phyloP scores from a whole-genome alignment of 306 rosid species.

The Rosa multiflora region DNA sequence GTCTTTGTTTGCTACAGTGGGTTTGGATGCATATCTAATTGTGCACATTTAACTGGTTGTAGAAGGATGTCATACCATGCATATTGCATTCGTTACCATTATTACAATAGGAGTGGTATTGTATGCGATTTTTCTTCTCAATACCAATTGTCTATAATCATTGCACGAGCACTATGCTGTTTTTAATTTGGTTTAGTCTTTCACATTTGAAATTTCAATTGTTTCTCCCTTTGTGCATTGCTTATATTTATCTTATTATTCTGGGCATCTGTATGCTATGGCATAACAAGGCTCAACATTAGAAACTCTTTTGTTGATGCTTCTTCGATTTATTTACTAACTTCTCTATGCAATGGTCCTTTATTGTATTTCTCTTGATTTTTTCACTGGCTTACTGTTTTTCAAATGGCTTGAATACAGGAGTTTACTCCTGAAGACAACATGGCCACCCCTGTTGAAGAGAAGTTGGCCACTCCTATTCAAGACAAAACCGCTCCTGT shows the following conservation, averaged over 20 bases:
- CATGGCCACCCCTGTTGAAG: conserved; percentile 32
- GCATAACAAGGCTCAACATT: neutral
- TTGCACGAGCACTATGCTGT: neutral
- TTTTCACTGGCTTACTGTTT: neutral
- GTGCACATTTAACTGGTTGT: neutral
- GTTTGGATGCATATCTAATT: neutral
- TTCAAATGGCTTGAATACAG: conserved; percentile 22
- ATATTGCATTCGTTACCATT: neutral
- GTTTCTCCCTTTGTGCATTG: neutral
- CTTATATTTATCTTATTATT: neutral
- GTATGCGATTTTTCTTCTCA: neutral
- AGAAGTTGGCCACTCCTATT: neutral
- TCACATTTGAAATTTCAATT: neutral
- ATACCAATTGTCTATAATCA: neutral
- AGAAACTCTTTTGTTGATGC: neutral
- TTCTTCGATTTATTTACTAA: neutral
- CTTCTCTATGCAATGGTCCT: neutral
- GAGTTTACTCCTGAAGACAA: conserved; percentile 30
- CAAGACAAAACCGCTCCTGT: neutral
- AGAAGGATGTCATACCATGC: neutral
- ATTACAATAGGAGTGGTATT: neutral
- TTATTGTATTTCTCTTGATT: neutral
- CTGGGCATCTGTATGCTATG: neutral
- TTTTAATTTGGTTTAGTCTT: neutral
- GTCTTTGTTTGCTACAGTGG: neutral